Evolutionary conservation across 257 asterid species (phyloP).

Genomic region (Primulina huaijiensis): DNA sequence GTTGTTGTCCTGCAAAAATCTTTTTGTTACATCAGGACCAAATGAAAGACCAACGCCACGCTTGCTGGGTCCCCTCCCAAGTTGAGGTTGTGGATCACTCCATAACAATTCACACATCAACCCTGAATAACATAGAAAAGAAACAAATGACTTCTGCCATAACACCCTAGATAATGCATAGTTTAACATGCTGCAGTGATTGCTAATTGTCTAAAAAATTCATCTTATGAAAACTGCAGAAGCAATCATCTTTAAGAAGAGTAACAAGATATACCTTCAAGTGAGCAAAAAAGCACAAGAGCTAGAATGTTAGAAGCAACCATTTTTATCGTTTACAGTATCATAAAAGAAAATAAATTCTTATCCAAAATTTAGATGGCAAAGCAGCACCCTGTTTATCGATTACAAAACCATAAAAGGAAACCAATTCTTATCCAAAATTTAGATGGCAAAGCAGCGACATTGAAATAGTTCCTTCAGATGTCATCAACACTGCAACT

Average conservation of each 20-base stretch:
- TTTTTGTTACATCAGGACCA: constrained; percentile 85
- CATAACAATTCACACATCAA: constrained; percentile 97
- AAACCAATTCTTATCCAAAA: neutral
- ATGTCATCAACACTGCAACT: neutral
- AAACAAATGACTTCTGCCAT: constrained; percentile 21
- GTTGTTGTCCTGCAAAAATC: constrained; percentile 86
- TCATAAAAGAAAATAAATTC: neutral
- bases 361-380: constrained; percentile 5
- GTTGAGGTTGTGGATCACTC: constrained; percentile 99
- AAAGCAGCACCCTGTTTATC: neutral
- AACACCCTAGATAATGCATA: neutral
- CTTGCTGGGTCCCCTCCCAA: constrained; percentile 99
- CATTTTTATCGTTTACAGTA: neutral
- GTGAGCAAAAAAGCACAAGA: neutral
- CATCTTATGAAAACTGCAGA: constrained; percentile 5
- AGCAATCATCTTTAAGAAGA: neutral
- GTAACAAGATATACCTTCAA: neutral
- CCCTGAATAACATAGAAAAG: constrained; percentile 46
- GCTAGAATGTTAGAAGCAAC: constrained; percentile 1
- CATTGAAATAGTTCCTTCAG: constrained; percentile 6
- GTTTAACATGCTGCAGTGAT: constrained; percentile 5
- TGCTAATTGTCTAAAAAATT: constrained; percentile 1
- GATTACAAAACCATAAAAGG: neutral
- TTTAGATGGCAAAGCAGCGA: constrained; percentile 6
- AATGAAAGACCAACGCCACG: constrained; percentile 98